Evolutionary conservation across 2,329 filamentous ascomycete species (phyloP).

Genomic region (Myriosclerotinia scirpicola): DNA sequence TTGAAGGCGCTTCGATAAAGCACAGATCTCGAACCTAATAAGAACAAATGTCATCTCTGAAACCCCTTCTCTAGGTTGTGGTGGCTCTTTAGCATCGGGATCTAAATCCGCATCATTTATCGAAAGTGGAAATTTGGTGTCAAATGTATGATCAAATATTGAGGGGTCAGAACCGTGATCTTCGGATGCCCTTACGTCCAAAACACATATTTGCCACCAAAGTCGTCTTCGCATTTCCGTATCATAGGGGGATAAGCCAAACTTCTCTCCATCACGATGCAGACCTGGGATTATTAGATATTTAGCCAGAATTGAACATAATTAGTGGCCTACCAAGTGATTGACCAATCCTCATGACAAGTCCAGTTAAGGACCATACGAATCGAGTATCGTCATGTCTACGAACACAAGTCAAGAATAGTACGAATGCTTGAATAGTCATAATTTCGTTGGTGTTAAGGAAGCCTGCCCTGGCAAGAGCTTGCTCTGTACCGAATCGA

Average conservation of each 20-base stretch:
- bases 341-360: constrained; percentile 58
- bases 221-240: constrained; percentile 58
- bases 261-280: constrained; percentile 58
- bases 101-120: constrained; percentile 51
- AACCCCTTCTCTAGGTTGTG: constrained; percentile 36
- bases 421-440: constrained; percentile 54
- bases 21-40: constrained; percentile 42
- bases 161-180: constrained; percentile 63
- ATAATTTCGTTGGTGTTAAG: constrained; percentile 54
- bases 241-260: constrained; percentile 57
- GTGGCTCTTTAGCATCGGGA: constrained; percentile 38
- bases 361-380: constrained; percentile 58
- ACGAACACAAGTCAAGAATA: constrained; percentile 56
- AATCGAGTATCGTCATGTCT: constrained; percentile 46
- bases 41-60: constrained; percentile 45
- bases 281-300: constrained; percentile 39
- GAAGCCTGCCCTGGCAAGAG: constrained; percentile 55
- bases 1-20: constrained; percentile 32
- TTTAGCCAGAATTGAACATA: neutral
- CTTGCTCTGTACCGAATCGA: constrained; percentile 55
- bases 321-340: constrained; percentile 43
- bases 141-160: constrained; percentile 57
- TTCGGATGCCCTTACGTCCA: constrained; percentile 61
- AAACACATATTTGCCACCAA: constrained; percentile 61
- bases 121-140: constrained; percentile 54